Evolutionary conservation across 306 rosid genomes (phyloP).

Genomic region (Mimosa bimucronata): DNA sequence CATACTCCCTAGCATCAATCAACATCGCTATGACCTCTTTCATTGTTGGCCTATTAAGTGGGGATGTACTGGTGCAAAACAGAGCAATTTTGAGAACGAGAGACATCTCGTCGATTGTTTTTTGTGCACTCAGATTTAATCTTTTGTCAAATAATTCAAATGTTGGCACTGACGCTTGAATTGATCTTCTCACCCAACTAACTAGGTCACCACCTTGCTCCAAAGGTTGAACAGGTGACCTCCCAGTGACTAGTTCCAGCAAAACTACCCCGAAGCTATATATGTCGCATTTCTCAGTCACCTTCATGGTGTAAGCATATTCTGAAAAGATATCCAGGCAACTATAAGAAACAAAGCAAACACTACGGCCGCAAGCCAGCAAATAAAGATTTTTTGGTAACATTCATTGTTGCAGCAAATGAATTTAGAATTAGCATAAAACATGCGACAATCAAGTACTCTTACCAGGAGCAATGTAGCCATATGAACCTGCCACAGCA

Average conservation of each 20-base stretch:
- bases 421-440: background rate
- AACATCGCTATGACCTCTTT: constrained; percentile 83
- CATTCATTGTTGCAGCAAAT: background rate
- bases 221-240: constrained; percentile 76
- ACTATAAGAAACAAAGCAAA: constrained; percentile 12
- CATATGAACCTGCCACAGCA: constrained; percentile 87
- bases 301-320: constrained; percentile 85
- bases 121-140: constrained; percentile 49
- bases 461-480: constrained; percentile 88
- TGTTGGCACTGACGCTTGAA: constrained; percentile 47
- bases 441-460: background rate
- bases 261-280: constrained; percentile 84
- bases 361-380: background rate
- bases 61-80: constrained; percentile 76
- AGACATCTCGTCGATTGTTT: constrained; percentile 67
- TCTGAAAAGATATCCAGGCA: constrained; percentile 53
- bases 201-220: constrained; percentile 84
- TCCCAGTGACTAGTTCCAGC: constrained; percentile 70
- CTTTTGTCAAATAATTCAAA: constrained; percentile 66
- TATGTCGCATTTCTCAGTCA: constrained; percentile 83
- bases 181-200: constrained; percentile 65
- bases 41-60: constrained; percentile 83
- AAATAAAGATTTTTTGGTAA: background rate
- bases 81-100: constrained; percentile 74
- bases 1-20: constrained; percentile 65